A percentile compares a stretch with the other conserved stretches of the same genome.
phyloP scores from a whole-genome alignment of 306 rosid species.

The Lathyrus oleraceus region DNA sequence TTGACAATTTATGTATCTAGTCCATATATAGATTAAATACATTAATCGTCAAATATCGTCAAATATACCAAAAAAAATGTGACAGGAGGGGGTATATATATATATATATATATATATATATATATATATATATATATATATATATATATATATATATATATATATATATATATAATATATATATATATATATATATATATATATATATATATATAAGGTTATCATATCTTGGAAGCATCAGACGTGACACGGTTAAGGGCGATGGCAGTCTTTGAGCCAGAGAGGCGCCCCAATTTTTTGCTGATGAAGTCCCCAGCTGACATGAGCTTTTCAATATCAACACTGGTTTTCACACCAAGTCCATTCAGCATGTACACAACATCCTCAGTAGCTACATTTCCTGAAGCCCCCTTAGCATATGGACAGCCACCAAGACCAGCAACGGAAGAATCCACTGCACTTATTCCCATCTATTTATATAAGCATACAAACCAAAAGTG shows the following conservation, averaged over 20 bases:
- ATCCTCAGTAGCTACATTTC: constrained; percentile 87
- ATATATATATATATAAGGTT: not conserved
- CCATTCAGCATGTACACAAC: constrained; percentile 92
- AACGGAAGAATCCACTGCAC: constrained; percentile 46
- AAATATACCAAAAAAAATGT: too few species aligned
- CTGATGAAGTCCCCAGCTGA: constrained; percentile 77
- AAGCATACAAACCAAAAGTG: constrained; percentile 38
- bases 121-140: too few species aligned
- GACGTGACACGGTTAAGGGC: constrained; percentile 61
- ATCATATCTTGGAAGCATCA: constrained; percentile 60
- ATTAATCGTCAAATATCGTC: too few species aligned
- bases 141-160: too few species aligned
- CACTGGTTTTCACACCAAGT: constrained; percentile 72
- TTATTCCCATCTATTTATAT: constrained; percentile 56
- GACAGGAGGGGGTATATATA: too few species aligned
- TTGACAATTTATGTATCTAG: too few species aligned
- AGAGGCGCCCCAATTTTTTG: constrained; percentile 65
- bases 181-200: not conserved
- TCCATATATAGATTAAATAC: too few species aligned
- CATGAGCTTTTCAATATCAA: constrained; percentile 76
- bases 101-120: too few species aligned
- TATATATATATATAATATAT: too few species aligned
- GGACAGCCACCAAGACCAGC: constrained; percentile 47
- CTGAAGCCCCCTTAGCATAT: constrained; percentile 48
- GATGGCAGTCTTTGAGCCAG: constrained; percentile 75